Base-by-base conservation (phyloP, 129 eudicot species). In the Heracleum sosnowskyi region DNA sequence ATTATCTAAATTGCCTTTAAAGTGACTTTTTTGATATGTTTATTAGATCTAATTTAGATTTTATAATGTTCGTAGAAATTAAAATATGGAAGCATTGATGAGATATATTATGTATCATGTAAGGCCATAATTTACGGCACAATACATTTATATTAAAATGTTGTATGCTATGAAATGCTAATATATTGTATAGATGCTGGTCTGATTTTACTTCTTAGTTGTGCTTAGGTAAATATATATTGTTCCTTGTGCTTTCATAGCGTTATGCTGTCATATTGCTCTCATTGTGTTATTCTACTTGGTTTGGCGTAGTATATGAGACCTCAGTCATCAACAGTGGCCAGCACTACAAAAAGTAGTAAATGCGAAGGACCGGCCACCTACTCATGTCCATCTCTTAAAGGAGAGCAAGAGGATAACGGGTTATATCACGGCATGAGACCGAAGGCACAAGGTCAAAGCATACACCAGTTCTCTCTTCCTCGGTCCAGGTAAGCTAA, bases 401-500 rank as follows among this genome's bases (percentile, higher is more conserved):
- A 74, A 78, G 84, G 62, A 34, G 80, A 83, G 18, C 66, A 77
- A 83, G 85, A 86, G 83, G 84, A 86, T 49, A 77, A 53, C 47
- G 73, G 85, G 69, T 86, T 60, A 76, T 64, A 18, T 77, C 81
- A 79, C n/a, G 82, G 60, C 11, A 45, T 75, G 79, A 79, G 78
- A n/a, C 69, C 85, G 44, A 77, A 83, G 70, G 79, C 74, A 36
- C 31, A 75, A 79, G 57, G 80, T 70, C 85, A 85, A 82, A 78
- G 46, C 44, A 81, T 84, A 64, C 78, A 63, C 34, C 69, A 81
- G 79, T 87, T 90, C 83, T 90, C 90, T 78, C 88, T 90, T 78
- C 95, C 90, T 47, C 79, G 90, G 68, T 81, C 86, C 42, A 90
- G 90, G 95, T 87, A 79, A 79, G 76, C 36, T 42, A 0, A 8